Evolutionary conservation across 257 asterid genomes (phyloP), one percentile per base, ranked within the genome.

Genomic region (Solanum ossicruentum): DNA sequence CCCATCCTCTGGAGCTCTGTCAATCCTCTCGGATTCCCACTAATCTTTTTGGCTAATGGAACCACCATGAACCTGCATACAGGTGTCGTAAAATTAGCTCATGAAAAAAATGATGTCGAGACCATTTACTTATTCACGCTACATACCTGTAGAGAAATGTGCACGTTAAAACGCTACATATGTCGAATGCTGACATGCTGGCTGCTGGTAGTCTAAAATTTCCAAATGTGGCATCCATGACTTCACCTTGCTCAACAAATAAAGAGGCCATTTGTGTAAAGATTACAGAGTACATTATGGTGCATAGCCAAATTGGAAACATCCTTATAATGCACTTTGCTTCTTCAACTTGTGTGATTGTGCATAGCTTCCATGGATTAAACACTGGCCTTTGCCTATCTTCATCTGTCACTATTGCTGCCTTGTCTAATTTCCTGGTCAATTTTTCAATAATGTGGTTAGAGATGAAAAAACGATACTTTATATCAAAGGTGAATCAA

Each of bases 1-100:
- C 99, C 99, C 97, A 95, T 95, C 66, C 99, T 88, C 67, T 93
- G 98, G 78, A 95, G 97, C 90, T 93, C 96, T 1, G 94, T 91
- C 36, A 93, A 63, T 23, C 98, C 99, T 71, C 72, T 88, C 4
- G 94, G 94, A 84, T 89, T 89, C 32, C 91, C 86, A 55, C 87
- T 94, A 7, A 92, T 7, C 69, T 77, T 84, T 43, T 89, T 82
- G 0, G 92, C 91, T 11, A 91, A 9, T 0, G 99, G 99, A 45
- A 91, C 88, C 5, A 95, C 85, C 84, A 94, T 21, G 20, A 82
- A 87, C 21, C 90, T 70, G 23, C 28, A 39, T 12, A 39, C 7
- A 39, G 10, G 26, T 26, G 7, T 70, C 16, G 4, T 12, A 70
- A 70, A 70, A 70, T 70, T 70, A 70, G 28, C 12, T 6, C 49